Conservation (phyloP, 2,329 filamentous ascomycete genomes). For the Sclerotinia borealis region DNA sequence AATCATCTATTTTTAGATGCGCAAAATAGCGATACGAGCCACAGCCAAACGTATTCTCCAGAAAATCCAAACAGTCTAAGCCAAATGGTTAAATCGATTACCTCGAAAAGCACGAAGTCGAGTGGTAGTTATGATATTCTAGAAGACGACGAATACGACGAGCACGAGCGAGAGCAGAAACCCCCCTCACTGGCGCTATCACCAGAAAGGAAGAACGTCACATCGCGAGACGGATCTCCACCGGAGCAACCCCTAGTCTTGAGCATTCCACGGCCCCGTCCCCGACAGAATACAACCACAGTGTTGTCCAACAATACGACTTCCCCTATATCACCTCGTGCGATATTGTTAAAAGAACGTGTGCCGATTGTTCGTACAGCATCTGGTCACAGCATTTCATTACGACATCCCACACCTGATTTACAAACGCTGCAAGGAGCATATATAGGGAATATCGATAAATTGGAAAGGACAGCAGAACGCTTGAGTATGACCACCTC, state of each 20-base stretch:
- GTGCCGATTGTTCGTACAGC: conserved; percentile 25
- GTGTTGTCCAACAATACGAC: conserved; percentile 12
- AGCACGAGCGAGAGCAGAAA: conserved; percentile 7
- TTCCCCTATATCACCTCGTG: conserved; percentile 12
- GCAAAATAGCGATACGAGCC: conserved; percentile 16
- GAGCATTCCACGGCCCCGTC: conserved; percentile 19
- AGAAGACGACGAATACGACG: conserved; percentile 20
- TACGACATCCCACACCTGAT: conserved; percentile 57
- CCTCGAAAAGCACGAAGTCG: conserved; percentile 15
- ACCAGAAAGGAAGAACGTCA: conserved; percentile 6
- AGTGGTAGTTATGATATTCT: conserved; percentile 19
- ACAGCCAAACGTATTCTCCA: conserved; percentile 11
- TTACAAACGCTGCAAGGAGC: conserved; percentile 55
- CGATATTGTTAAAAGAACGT: conserved; percentile 10
- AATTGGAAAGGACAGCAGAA: conserved; percentile 70
- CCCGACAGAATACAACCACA: conserved; percentile 21
- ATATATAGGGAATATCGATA: conserved; percentile 61
- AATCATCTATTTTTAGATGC: conserved; percentile 24
- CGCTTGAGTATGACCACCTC: conserved; percentile 66
- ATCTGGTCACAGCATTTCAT: conserved; percentile 25
- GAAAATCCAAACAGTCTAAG: conserved; percentile 4
- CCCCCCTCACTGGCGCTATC: conserved; percentile 6
- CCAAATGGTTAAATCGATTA: conserved; percentile 16
- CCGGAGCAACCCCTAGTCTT: conserved; percentile 12
- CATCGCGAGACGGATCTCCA: conserved; percentile 6